Base-by-base conservation (phyloP, 2,329 filamentous ascomycete genomes). In the Pleomassaria siparia region DNA sequence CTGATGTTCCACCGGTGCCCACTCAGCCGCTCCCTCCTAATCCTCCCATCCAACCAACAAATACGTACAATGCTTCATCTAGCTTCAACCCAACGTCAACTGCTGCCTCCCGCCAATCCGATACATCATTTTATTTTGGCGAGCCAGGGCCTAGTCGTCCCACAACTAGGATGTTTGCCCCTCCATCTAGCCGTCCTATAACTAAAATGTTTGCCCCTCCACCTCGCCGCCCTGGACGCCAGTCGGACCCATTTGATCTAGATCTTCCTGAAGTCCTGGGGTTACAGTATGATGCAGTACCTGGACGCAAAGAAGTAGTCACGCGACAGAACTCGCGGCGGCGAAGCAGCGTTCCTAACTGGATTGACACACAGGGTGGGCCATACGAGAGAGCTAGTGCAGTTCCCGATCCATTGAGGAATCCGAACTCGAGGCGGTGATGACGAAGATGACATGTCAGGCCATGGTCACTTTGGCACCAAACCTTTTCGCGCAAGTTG, bases 161-260 rank as follows among this genome's bases (percentile, higher is more conserved):
- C 26, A 52, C 43, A 12, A 70, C 66, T 61, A 47, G 41, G 11
- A 37, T 43, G 7, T 48, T 40, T 36, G 41, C 22, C 6, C 18
- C 49, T 13, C 54, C 52, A 8, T 20, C 35, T 4, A 58, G 64
- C 7, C 60, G 29, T 12, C 16, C 29, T 54, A n/a, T n/a, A n/a
- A n/a, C n/a, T 62, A 49, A 44, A 13, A 33, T 41, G 4, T 47
- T 36, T 33, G 41, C 22, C 6, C 18, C 49, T 13, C 54, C 52
- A 8, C 35, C 35, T 4, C 59, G 64, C 7, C 60, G 29, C 13
- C 16, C 29, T 54, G 62, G 66, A 26, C 64, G 69, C 12, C 67
- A 72, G 32, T 71, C 68, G 1, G 70, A 73, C 46, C 70, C 70
- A 0, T 73, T 73, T 36, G 70, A 73, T 46, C 63, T 73, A 12